phyloP scores from a whole-genome alignment of 352 stramenopile genomes.

The Phytophthora hybrid region DNA sequence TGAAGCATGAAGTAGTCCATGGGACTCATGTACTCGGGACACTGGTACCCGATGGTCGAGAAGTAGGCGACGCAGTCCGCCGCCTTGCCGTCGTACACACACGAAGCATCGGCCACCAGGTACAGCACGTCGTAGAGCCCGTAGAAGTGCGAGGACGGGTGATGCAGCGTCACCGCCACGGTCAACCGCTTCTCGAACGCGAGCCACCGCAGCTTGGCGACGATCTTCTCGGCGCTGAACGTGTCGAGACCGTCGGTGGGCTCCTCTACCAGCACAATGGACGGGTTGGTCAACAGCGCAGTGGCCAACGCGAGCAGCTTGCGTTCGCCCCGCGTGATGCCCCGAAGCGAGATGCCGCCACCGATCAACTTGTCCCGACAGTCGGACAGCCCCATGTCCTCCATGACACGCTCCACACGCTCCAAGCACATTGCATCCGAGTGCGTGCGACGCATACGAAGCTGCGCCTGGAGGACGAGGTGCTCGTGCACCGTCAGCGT shows the following conservation, averaged over 20 bases:
- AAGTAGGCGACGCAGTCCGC: constrained; percentile 63
- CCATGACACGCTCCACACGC: constrained; percentile 69
- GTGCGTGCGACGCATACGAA: constrained; percentile 70
- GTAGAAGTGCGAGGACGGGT: constrained; percentile 80
- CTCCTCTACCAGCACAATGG: constrained; percentile 89
- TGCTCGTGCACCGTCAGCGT: constrained; percentile 93
- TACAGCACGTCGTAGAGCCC: constrained; percentile 66
- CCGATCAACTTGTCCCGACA: constrained; percentile 71
- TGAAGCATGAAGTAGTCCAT: constrained; percentile 76
- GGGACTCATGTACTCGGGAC: constrained; percentile 65
- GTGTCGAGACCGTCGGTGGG: constrained; percentile 73
- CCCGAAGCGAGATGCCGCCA: constrained; percentile 50
- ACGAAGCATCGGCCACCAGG: constrained; percentile 54
- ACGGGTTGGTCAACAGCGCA: constrained; percentile 83
- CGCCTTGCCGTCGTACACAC: constrained; percentile 68
- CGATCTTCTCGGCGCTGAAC: constrained; percentile 70
- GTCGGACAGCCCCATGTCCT: constrained; percentile 57
- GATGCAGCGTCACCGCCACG: constrained; percentile 92
- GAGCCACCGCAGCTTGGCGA: constrained; percentile 67
- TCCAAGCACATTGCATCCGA: constrained; percentile 40
- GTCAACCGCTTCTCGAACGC: constrained; percentile 81
- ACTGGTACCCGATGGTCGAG: constrained; percentile 52
- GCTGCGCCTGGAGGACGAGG: constrained; percentile 83
- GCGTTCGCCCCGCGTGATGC: constrained; percentile 79
- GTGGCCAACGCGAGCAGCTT: constrained; percentile 88